Percentiles rank a stretch among this genome's conserved stretches.
Conservation (phyloP, 2,329 filamentous ascomycete genomes). For the Periconia macrospinosa region DNA sequence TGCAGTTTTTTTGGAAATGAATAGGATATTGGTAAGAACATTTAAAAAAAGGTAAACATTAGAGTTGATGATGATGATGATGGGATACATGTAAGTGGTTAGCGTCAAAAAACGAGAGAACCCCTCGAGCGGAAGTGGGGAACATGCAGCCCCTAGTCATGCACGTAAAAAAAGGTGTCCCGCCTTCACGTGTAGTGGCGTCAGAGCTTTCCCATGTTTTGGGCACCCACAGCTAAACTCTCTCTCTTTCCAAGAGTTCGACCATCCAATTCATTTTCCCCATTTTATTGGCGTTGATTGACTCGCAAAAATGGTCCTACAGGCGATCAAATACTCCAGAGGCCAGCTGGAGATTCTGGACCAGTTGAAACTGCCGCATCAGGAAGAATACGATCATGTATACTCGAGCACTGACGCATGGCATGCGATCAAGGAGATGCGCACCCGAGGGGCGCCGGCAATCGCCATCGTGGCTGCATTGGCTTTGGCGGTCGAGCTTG, state of each 20-base stretch:
- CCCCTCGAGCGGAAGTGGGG: not conserved
- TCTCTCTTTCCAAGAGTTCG: slow-evolving; percentile 9
- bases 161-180: slow-evolving; percentile 1
- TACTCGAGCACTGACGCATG: slow-evolving; percentile 74
- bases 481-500: slow-evolving; percentile 81
- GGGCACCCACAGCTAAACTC: slow-evolving; percentile 11
- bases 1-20: not conserved
- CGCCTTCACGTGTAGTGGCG: slow-evolving; percentile 17
- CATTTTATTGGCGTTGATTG: not conserved
- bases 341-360: slow-evolving; percentile 77
- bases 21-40: not conserved
- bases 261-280: not conserved
- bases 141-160: slow-evolving; percentile 13
- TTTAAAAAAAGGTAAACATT: not conserved
- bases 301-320: slow-evolving; percentile 56
- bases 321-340: slow-evolving; percentile 76
- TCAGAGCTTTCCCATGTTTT: slow-evolving; percentile 3
- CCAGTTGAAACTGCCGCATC: slow-evolving; percentile 79
- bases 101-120: not conserved
- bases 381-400: slow-evolving; percentile 75
- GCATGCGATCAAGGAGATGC: slow-evolving; percentile 81
- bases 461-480: slow-evolving; percentile 98
- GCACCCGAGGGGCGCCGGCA: slow-evolving; percentile 79
- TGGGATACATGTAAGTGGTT: too few relatives aligned
- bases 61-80: too few relatives aligned